Evolutionary conservation across 257 asterid species (phyloP).

Genomic region (Dorcoceras hygrometricum): DNA sequence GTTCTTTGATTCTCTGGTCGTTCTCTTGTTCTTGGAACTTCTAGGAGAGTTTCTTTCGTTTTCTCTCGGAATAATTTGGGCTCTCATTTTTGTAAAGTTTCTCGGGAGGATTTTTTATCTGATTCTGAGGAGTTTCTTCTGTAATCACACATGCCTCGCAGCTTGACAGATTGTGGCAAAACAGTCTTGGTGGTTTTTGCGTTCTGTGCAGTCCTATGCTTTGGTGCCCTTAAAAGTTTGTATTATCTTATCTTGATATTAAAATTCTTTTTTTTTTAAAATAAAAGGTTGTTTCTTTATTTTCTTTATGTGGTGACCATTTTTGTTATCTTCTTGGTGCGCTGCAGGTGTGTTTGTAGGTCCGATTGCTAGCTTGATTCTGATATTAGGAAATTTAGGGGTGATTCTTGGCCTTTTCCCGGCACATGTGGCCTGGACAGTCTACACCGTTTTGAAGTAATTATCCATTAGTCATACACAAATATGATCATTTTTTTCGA

Average conservation of each 20-base stretch:
- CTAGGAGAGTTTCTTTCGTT: background rate
- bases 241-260: conserved; percentile 5
- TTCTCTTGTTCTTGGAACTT: conserved; percentile 20
- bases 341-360: conserved; percentile 76
- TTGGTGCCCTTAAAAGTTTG: conserved; percentile 84
- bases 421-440: conserved; percentile 86
- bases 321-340: conserved; percentile 7
- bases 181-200: conserved; percentile 58
- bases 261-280: background rate
- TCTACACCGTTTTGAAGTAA: conserved; percentile 78
- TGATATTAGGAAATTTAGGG: conserved; percentile 65
- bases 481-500: background rate
- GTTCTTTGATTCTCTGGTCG: conserved; percentile 18
- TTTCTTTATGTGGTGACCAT: conserved; percentile 7
- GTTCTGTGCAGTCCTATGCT: conserved; percentile 61
- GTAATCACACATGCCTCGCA: conserved; percentile 39
- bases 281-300: background rate
- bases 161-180: conserved; percentile 41
- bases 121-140: background rate
- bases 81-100: conserved; percentile 7
- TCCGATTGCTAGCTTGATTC: conserved; percentile 70
- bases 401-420: conserved; percentile 89
- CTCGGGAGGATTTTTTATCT: conserved; percentile 15
- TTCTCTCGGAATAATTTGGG: conserved; percentile 23
- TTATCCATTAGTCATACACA: background rate